Conservation (phyloP, 306 rosid genomes). For the Vicia sativa region DNA sequence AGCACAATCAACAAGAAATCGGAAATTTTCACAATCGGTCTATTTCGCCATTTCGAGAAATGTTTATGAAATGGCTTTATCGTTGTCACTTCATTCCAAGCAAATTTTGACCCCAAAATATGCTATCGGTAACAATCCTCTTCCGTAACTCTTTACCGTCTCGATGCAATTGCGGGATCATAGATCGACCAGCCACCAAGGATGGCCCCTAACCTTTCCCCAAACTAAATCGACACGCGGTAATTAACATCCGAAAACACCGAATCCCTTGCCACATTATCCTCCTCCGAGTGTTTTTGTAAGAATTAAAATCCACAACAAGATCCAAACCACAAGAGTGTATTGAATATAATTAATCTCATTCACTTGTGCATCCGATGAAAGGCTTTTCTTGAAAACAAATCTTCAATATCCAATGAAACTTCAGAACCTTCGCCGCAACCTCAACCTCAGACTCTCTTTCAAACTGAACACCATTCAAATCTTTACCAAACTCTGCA, state of each 20-base stretch:
- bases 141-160: constrained; percentile 65
- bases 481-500: constrained; percentile 26
- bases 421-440: too few species aligned
- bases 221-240: constrained; percentile 70
- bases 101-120: constrained; percentile 82
- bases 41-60: constrained; percentile 72
- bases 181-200: constrained; percentile 98
- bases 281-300: constrained; percentile 32
- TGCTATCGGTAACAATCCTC: constrained; percentile 54
- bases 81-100: constrained; percentile 75
- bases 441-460: constrained; percentile 15
- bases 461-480: constrained; percentile 28
- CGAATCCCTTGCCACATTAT: constrained; percentile 33
- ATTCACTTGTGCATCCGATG: constrained; percentile 37
- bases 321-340: constrained; percentile 41
- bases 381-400: not conserved
- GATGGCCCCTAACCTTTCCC: constrained; percentile 90
- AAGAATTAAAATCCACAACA: constrained; percentile 57
- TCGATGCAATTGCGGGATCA: constrained; percentile 67
- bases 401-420: constrained; percentile 28
- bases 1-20: constrained; percentile 64
- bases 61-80: constrained; percentile 67
- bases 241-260: constrained; percentile 41
- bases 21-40: constrained; percentile 54
- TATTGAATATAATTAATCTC: constrained; percentile 34